phyloP scores from a whole-genome alignment of 805 yeast species.

The Metschnikowia cerradonensis region DNA sequence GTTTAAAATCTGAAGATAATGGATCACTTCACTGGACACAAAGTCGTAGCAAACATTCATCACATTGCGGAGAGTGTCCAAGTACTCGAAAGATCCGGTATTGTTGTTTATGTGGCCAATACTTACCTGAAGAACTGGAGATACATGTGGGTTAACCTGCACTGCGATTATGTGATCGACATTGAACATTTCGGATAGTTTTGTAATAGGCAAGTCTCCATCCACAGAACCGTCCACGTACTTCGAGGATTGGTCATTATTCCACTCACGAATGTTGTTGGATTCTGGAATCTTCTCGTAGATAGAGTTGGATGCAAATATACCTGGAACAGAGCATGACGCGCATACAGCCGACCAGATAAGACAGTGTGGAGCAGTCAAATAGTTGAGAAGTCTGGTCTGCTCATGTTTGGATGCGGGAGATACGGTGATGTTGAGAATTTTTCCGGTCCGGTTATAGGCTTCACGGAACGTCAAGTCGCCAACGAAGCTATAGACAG shows the following conservation, averaged over 20 bases:
- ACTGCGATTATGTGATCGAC: constrained; percentile 97
- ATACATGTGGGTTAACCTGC: constrained; percentile 95
- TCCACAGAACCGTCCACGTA: constrained; percentile 97
- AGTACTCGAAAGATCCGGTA: constrained; percentile 48
- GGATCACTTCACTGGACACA: constrained; percentile 67
- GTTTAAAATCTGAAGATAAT: constrained; percentile 64
- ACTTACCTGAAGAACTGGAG: constrained; percentile 73
- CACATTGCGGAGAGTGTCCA: constrained; percentile 50
- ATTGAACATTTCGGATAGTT: constrained; percentile 93
- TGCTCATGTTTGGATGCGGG: constrained; percentile 89
- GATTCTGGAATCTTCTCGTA: constrained; percentile 78
- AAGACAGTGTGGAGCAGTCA: constrained; percentile 77
- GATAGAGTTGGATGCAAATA: constrained; percentile 81
- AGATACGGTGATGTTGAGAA: constrained; percentile 91
- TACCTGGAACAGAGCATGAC: constrained; percentile 89
- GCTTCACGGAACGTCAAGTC: constrained; percentile 93
- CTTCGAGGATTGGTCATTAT: constrained; percentile 62
- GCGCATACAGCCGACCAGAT: constrained; percentile 91
- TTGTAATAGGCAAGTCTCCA: constrained; percentile 84
- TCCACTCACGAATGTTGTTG: constrained; percentile 76
- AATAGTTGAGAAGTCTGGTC: constrained; percentile 73
- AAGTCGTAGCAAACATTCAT: constrained; percentile 55
- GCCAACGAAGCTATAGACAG: constrained; percentile 78
- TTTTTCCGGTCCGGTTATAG: constrained; percentile 86
- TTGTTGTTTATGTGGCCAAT: constrained; percentile 63